A percentile compares a stretch with the other conserved stretches of the same genome.
Conservation (phyloP, 2,329 filamentous ascomycete genomes). For the Fusarium graminum region DNA sequence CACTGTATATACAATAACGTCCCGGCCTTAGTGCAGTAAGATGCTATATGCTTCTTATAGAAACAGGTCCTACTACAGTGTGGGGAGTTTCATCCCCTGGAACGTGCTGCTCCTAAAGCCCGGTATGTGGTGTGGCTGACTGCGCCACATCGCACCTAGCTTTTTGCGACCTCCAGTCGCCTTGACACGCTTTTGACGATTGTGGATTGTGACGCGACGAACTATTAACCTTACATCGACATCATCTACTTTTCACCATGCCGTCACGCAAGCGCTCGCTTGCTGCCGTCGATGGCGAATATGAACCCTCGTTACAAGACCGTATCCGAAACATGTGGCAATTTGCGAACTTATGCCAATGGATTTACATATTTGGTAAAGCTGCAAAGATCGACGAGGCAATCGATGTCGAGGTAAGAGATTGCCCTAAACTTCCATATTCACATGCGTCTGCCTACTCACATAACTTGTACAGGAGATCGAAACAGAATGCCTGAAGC, state of each 20-base stretch:
- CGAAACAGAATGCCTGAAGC: slow-evolving; percentile 88
- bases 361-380: slow-evolving; percentile 90
- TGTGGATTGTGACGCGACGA: slow-evolving; percentile 49
- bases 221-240: slow-evolving; percentile 29
- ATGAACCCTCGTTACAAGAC: slow-evolving; percentile 58
- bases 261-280: slow-evolving; percentile 48
- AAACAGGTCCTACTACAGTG: slow-evolving; percentile 43
- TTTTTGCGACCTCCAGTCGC: slow-evolving; percentile 42
- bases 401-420: slow-evolving; percentile 85
- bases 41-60: slow-evolving; percentile 43
- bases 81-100: slow-evolving; percentile 31
- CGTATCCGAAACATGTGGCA: slow-evolving; percentile 93
- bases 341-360: slow-evolving; percentile 94
- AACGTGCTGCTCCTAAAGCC: slow-evolving; percentile 35
- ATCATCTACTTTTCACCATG: slow-evolving; percentile 44
- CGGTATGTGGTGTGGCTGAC: slow-evolving; percentile 48
- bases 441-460: slow-evolving; percentile 1
- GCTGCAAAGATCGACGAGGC: slow-evolving; percentile 90
- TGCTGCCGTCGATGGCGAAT: slow-evolving; percentile 34
- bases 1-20: slow-evolving; percentile 39
- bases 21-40: slow-evolving; percentile 3
- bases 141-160: slow-evolving; percentile 43
- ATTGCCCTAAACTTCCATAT: slow-evolving; percentile 16
- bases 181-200: slow-evolving; percentile 37
- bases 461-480: slow-evolving; percentile 72